These are phyloP conservation scores for Penicillium sp. DNA, from an alignment of 2,329 filamentous ascomycete species.

Conservation along the genomic window DNA sequence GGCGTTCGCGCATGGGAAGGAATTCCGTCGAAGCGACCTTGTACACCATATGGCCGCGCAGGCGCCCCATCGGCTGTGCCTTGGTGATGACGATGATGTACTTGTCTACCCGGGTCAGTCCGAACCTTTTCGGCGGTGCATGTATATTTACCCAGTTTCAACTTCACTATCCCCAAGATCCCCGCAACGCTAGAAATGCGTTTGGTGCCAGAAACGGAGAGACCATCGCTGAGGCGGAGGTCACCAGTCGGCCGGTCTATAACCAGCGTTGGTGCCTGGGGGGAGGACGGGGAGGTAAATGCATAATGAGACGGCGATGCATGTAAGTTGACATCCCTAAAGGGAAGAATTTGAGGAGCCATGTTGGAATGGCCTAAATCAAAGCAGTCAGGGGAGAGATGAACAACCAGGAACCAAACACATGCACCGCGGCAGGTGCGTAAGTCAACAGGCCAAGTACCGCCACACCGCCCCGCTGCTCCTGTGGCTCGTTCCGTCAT, in stretches of 20 bases:
- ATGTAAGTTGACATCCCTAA: slow-evolving; percentile 95
- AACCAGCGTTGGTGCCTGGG: slow-evolving; percentile 80
- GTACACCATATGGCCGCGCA: slow-evolving; percentile 96
- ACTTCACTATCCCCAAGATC: slow-evolving; percentile 88
- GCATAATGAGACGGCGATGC: slow-evolving; percentile 89
- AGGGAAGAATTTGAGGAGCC: slow-evolving; percentile 58
- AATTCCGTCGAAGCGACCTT: slow-evolving; percentile 89
- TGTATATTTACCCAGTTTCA: slow-evolving; percentile 72
- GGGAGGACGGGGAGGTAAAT: slow-evolving; percentile 92
- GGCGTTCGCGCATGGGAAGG: slow-evolving; percentile 86
- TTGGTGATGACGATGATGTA: slow-evolving; percentile 97
- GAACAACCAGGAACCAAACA: slow-evolving; percentile 12
- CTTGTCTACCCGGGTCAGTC: slow-evolving; percentile 61
- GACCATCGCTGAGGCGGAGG: slow-evolving; percentile 77
- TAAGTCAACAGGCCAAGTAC: slow-evolving; percentile 6
- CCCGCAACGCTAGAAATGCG: slow-evolving; percentile 92
- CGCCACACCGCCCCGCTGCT: slow-evolving; percentile 27
- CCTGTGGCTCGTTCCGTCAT: slow-evolving; percentile 40
- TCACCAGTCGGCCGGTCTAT: slow-evolving; percentile 92
- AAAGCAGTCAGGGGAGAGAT: slow-evolving; percentile 1
- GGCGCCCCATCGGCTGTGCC: slow-evolving; percentile 80
- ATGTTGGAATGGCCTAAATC: slow-evolving; percentile 36
- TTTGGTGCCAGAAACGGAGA: slow-evolving; percentile 66
- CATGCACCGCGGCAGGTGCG: slow-evolving; percentile 16
- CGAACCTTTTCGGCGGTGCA: neutral